Evolutionary conservation across 768 basidiomycete genomes (phyloP), one percentile per base, ranked within the genome.

Genomic region (Plicaturopsis crispa): DNA sequence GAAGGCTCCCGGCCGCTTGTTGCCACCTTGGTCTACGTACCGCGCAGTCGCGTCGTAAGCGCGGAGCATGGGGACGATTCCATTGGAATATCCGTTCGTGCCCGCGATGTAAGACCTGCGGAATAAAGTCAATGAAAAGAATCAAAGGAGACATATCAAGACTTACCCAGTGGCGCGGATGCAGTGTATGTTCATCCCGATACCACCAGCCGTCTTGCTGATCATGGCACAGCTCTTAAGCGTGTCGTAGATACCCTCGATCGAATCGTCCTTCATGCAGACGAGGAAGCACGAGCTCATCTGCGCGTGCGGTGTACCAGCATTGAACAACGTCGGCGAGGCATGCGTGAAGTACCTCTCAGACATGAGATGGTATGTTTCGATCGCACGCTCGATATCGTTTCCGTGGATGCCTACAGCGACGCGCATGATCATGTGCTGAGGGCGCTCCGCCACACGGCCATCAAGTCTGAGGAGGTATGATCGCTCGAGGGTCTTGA

Each of bases 361-460:
- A 12, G 89, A 94, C 93, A 98, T 97, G 46, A 96, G 73, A 50
- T 91, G 85, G 59, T 91, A 90, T 0, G 94, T 96, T 67, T 96
- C 81, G 45, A 97, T 66, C 33, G 81, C 89, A 23, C 80, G 82
- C 16, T 94, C 89, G 39, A 97, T 75, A 58, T 98, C 86, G 6
- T 63, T 54, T 4, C 92, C 93, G 57, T 98, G 94, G 40, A 99
- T 92, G 28, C 94, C 94, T 33, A 98, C 91, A 33, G 96, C 89
- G 40, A 99, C 96, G 60, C 96, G 92, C 96, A 99, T 98, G 59
- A 98, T 84, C 79, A 98, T 88, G 60, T 98, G 96, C 52, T 98
- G 96, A 21, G 96, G 96, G 24, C 96, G 82, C 60, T 99, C 96
- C 30, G 92, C 93, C 33, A 94, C 89, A 42, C 87, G 86, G 30